Conservation (phyloP, 169 alveolate genomes). For the Toxoplasma gondii region DNA sequence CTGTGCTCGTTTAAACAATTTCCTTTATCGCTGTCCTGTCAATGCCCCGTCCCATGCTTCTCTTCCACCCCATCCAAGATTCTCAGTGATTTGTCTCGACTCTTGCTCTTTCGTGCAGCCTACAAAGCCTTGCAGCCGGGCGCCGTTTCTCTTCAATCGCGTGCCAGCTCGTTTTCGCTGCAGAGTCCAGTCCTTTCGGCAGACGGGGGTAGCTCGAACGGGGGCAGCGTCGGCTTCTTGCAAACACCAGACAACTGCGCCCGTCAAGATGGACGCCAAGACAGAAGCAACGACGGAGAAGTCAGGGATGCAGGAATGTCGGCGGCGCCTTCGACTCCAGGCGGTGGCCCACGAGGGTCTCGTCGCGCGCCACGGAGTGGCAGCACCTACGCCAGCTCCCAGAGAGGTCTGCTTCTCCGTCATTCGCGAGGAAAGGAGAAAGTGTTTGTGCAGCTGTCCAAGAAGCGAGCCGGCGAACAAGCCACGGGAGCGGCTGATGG, state of each 20-base stretch:
- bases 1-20: too few species aligned
- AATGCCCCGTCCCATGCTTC: too few species aligned
- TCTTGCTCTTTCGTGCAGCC: too few species aligned
- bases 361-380: not conserved
- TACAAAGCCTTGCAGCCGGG: not conserved
- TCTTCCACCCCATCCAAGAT: too few species aligned
- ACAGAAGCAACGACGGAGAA: not conserved
- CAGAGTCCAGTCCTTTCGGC: not conserved
- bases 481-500: not conserved
- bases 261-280: not conserved
- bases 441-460: constrained; percentile 1
- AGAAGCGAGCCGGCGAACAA: not conserved
- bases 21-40: too few species aligned
- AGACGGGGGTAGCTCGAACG: not conserved
- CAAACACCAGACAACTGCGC: not conserved
- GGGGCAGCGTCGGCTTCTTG: not conserved
- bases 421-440: not conserved
- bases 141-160: not conserved
- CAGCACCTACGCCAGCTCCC: not conserved
- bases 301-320: not conserved
- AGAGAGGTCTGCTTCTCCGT: not conserved
- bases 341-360: not conserved
- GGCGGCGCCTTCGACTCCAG: not conserved
- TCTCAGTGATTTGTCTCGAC: too few species aligned
- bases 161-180: not conserved